Percentiles rank a stretch among this genome's conserved stretches.
These are phyloP conservation scores for Primulina tabacum DNA, from an alignment of 257 asterid species.

Conservation along the genomic window DNA sequence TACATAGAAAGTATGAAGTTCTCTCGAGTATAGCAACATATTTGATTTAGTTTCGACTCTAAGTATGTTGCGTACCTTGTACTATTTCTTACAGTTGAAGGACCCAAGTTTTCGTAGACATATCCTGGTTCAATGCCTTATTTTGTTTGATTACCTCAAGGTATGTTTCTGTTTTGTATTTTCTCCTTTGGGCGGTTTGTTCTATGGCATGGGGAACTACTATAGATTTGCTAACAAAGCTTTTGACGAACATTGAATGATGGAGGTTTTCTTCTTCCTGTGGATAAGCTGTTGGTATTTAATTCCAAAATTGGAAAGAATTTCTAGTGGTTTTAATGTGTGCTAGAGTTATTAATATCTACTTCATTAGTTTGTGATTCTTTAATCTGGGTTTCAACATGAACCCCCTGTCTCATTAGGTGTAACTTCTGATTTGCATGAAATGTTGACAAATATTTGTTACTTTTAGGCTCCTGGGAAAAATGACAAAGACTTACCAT, in stretches of 20 bases:
- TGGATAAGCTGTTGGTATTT: slow-evolving; percentile 14
- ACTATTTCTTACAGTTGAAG: slow-evolving; percentile 57
- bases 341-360: slow-evolving; percentile 16
- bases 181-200: slow-evolving; percentile 3
- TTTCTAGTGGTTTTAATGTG: slow-evolving; percentile 7
- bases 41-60: slow-evolving; percentile 21
- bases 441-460: slow-evolving; percentile 24
- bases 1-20: slow-evolving; percentile 6
- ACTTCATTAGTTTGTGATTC: slow-evolving; percentile 7
- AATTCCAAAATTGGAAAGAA: slow-evolving; percentile 13
- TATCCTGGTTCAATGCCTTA: slow-evolving; percentile 89
- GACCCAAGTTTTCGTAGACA: slow-evolving; percentile 99
- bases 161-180: slow-evolving; percentile 39
- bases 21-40: slow-evolving; percentile 11
- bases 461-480: slow-evolving; percentile 86
- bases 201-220: slow-evolving; percentile 6
- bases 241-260: slow-evolving; percentile 7
- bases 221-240: slow-evolving; percentile 18
- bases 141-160: slow-evolving; percentile 91
- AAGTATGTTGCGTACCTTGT: slow-evolving; percentile 22
- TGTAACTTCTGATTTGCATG: slow-evolving; percentile 9
- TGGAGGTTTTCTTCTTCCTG: background rate
- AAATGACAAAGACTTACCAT: slow-evolving; percentile 83
- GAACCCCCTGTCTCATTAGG: slow-evolving; percentile 1
- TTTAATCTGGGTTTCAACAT: slow-evolving; percentile 14